A percentile compares a stretch with the other conserved stretches of the same genome.
Evolutionary conservation across 2,329 filamentous ascomycete species (phyloP).

Genomic region (Remersonia thermophila): DNA sequence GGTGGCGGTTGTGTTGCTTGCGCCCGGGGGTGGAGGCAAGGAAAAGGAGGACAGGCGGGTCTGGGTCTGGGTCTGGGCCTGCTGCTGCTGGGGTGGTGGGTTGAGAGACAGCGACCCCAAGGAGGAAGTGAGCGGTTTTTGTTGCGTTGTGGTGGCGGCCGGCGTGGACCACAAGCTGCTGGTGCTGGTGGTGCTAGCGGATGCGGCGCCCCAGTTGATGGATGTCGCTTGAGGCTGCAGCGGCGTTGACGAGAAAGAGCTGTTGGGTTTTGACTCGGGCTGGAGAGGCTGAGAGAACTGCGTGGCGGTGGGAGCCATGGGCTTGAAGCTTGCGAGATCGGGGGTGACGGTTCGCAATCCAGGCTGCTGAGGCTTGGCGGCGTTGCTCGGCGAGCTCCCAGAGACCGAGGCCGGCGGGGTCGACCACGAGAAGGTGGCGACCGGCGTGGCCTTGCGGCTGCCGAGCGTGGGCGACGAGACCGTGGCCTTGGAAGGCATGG

Average conservation of each 20-base stretch:
- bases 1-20: conserved; percentile 17
- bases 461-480: conserved; percentile 24
- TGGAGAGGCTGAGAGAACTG: conserved; percentile 52
- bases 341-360: conserved; percentile 47
- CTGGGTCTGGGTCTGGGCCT: conserved; percentile 20
- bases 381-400: too few species aligned
- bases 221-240: conserved; percentile 21
- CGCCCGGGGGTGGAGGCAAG: conserved; percentile 40
- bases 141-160: conserved; percentile 21
- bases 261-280: conserved; percentile 21
- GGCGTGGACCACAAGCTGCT: conserved; percentile 37
- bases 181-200: conserved; percentile 21
- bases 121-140: conserved; percentile 23
- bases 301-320: conserved; percentile 45
- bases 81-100: conserved; percentile 28
- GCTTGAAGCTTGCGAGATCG: conserved; percentile 41
- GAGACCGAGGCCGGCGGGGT: conserved; percentile 28
- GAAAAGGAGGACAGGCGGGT: conserved; percentile 40
- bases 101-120: conserved; percentile 33
- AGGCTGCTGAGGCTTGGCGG: conserved; percentile 26
- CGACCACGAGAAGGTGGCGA: conserved; percentile 51
- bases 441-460: conserved; percentile 26
- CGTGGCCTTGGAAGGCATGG: conserved; percentile 21
- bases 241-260: conserved; percentile 18
- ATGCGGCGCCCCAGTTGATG: conserved; percentile 38